Conservation (phyloP, 148 eudicot genomes). For the Vaccinium myrtillus region DNA sequence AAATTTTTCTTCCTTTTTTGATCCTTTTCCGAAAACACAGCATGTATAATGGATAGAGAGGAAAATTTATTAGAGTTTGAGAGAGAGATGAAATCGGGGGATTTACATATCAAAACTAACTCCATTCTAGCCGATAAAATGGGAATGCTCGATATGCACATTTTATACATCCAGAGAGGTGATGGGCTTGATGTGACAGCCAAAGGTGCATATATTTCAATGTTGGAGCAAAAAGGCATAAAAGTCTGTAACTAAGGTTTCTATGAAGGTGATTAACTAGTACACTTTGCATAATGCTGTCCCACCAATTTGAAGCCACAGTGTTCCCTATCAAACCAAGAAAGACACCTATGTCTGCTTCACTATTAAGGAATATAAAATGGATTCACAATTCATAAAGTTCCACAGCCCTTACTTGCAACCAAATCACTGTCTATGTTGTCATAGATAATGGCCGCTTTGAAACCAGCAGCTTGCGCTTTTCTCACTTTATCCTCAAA, state of each 20-base stretch:
- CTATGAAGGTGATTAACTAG: background rate
- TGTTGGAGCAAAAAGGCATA: background rate
- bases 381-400: background rate
- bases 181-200: background rate
- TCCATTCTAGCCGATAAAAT: background rate
- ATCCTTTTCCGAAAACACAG: background rate
- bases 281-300: background rate
- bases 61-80: background rate
- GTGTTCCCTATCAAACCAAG: background rate
- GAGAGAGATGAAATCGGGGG: background rate
- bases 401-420: slow-evolving; percentile 60
- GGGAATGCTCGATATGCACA: background rate
- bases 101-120: background rate
- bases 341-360: background rate
- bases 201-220: background rate
- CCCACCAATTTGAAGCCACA: background rate
- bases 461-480: slow-evolving; percentile 83
- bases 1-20: background rate
- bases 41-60: background rate
- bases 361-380: background rate
- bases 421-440: slow-evolving; percentile 55
- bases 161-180: background rate
- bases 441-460: slow-evolving; percentile 73
- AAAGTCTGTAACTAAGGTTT: background rate
- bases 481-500: slow-evolving; percentile 81